phyloP scores from a whole-genome alignment of 352 stramenopile species.

The Globisporangium cederbergense region DNA sequence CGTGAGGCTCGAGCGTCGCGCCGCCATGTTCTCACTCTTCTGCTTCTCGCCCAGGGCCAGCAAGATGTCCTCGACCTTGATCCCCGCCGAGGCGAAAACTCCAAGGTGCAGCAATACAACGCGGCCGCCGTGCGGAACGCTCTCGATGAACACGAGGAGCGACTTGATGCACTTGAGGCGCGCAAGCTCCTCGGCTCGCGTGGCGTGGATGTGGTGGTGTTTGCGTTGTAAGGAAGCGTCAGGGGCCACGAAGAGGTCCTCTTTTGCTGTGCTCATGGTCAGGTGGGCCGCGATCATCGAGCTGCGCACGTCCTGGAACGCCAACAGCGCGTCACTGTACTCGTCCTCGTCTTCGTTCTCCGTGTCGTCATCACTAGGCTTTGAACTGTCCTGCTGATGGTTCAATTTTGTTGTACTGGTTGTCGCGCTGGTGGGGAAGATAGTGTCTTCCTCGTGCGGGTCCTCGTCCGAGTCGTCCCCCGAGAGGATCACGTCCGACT shows the following conservation, averaged over 20 bases:
- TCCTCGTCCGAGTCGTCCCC: slow-evolving; percentile 34
- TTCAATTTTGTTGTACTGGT: background rate
- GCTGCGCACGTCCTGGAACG: slow-evolving; percentile 55
- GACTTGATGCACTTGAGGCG: slow-evolving; percentile 36
- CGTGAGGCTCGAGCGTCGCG: slow-evolving; percentile 15
- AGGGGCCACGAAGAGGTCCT: slow-evolving; percentile 23
- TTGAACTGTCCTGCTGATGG: background rate
- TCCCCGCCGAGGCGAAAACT: slow-evolving; percentile 33
- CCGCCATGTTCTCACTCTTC: slow-evolving; percentile 24
- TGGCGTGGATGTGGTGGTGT: slow-evolving; percentile 28
- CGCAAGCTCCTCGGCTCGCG: slow-evolving; percentile 30
- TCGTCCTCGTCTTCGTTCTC: slow-evolving; percentile 27
- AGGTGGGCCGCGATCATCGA: slow-evolving; percentile 64
- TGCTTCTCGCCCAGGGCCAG: slow-evolving; percentile 53
- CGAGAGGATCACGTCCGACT: slow-evolving; percentile 43
- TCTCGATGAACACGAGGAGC: slow-evolving; percentile 56
- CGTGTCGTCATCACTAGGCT: slow-evolving; percentile 17
- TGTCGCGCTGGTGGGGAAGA: background rate
- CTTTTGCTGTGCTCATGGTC: slow-evolving; percentile 36
- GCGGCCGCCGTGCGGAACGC: slow-evolving; percentile 36
- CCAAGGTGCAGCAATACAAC: slow-evolving; percentile 63
- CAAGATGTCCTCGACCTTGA: slow-evolving; percentile 57
- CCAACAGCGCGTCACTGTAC: slow-evolving; percentile 53
- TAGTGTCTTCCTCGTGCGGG: slow-evolving; percentile 3
- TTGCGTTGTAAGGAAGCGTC: slow-evolving; percentile 16